Conservation (phyloP, 169 alveolate genomes). For the Perkinsus olseni region DNA sequence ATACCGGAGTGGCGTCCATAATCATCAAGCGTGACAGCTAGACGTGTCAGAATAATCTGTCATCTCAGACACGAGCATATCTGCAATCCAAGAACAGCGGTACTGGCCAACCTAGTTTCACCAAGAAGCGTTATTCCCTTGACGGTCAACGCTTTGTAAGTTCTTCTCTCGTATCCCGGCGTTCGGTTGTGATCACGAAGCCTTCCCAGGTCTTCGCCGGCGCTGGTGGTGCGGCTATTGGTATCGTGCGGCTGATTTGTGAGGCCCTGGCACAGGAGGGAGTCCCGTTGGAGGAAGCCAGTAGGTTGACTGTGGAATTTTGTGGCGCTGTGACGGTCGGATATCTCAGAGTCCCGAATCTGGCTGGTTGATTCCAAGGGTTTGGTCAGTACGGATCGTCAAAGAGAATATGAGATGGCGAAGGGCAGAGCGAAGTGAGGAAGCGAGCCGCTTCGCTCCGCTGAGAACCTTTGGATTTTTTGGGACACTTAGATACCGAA, state of each 20-base stretch:
- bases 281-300: conserved; percentile 13
- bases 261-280: conserved; percentile 34
- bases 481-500: conserved; percentile 2
- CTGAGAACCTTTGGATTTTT: not conserved
- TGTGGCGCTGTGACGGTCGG: not conserved
- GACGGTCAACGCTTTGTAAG: not conserved
- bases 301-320: not conserved
- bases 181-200: not conserved
- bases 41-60: not conserved
- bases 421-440: not conserved
- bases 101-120: not conserved
- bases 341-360: conserved; percentile 14
- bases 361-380: conserved; percentile 47
- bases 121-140: not conserved
- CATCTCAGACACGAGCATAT: not conserved
- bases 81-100: not conserved
- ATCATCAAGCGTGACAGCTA: too few species aligned
- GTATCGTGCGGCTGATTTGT: conserved; percentile 26
- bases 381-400: conserved; percentile 16
- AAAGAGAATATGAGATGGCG: not conserved
- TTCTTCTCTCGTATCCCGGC: not conserved
- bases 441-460: conserved; percentile 2
- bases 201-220: conserved; percentile 24
- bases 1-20: too few species aligned
- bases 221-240: conserved; percentile 41